Percentiles rank a stretch among this genome's conserved stretches.
phyloP scores from a whole-genome alignment of 2,329 filamentous ascomycete genomes.

The Biscogniauxia marginata region DNA sequence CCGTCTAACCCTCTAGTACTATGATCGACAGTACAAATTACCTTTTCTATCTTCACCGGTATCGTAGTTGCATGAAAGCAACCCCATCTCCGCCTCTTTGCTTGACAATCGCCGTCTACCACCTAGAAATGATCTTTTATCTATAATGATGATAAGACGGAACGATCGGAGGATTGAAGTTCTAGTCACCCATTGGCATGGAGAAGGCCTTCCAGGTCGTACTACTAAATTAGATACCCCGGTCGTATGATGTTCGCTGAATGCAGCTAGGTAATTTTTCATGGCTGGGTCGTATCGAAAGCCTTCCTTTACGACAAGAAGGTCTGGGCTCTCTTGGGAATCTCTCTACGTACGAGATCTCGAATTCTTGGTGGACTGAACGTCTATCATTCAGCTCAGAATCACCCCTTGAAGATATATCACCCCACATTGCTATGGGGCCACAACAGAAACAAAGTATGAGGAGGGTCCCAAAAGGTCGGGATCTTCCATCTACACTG shows the following conservation, averaged over 20 bases:
- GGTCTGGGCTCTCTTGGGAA: neutral
- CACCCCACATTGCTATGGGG: neutral
- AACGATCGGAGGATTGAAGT: neutral
- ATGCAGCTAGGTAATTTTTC: neutral
- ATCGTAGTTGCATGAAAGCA: neutral
- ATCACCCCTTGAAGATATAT: neutral
- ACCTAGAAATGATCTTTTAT: neutral
- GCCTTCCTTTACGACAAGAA: neutral
- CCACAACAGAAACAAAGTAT: neutral
- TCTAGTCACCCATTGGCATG: neutral
- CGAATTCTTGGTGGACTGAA: neutral
- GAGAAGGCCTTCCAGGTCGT: neutral
- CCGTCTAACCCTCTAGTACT: neutral
- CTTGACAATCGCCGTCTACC: neutral
- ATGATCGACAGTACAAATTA: neutral
- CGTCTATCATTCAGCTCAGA: neutral
- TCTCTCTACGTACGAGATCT: neutral
- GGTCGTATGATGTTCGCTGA: neutral
- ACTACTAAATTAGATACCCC: neutral
- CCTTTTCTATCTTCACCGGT: neutral
- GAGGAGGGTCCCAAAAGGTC: neutral
- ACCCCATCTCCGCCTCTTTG: neutral
- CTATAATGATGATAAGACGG: neutral
- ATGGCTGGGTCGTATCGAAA: neutral
- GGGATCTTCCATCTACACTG: neutral